These are phyloP conservation scores for Cutaneotrichosporon cavernicola DNA, from an alignment of 1,284 basidiomycete genomes.

Conservation along the genomic window DNA sequence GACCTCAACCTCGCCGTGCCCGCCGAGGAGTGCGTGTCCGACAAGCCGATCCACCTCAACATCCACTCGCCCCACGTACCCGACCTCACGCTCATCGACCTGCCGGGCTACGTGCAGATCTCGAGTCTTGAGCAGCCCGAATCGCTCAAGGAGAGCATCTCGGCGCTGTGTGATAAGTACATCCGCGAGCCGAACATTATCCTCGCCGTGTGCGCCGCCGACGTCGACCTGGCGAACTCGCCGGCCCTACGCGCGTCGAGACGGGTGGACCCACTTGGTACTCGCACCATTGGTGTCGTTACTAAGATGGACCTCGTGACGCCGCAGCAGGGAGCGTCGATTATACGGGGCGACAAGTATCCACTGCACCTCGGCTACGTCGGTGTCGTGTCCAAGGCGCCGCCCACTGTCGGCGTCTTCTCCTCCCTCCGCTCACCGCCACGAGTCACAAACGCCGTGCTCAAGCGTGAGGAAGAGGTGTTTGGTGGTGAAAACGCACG, in stretches of 20 bases:
- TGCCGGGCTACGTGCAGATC: conserved; percentile 97
- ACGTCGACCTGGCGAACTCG: conserved; percentile 97
- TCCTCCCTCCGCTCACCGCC: conserved; percentile 36
- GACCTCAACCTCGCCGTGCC: conserved; percentile 95
- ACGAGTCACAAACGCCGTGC: conserved; percentile 59
- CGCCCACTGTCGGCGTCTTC: conserved; percentile 51
- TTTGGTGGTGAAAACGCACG: conserved; percentile 65
- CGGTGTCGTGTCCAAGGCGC: conserved; percentile 88
- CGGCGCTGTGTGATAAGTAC: conserved; percentile 86
- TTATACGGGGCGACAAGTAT: conserved; percentile 87
- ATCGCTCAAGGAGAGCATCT: conserved; percentile 87
- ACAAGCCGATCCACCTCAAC: conserved; percentile 91
- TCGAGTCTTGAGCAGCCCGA: conserved; percentile 95
- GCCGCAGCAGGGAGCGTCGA: conserved; percentile 74
- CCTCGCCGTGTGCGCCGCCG: conserved; percentile 94
- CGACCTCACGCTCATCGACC: conserved; percentile 93
- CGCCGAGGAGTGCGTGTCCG: conserved; percentile 81
- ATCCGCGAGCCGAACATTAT: conserved; percentile 98
- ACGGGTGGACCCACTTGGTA: conserved; percentile 89
- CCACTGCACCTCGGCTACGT: conserved; percentile 97
- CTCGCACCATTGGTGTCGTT: conserved; percentile 94
- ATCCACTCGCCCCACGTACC: conserved; percentile 96
- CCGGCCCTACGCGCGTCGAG: conserved; percentile 90
- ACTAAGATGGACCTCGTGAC: conserved; percentile 99
- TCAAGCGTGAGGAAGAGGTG: conserved; percentile 74